Percentiles rank a stretch among this genome's conserved stretches.
Evolutionary conservation across 164 flowering plant species (phyloP).

Genomic region (Aristolochia californica): DNA sequence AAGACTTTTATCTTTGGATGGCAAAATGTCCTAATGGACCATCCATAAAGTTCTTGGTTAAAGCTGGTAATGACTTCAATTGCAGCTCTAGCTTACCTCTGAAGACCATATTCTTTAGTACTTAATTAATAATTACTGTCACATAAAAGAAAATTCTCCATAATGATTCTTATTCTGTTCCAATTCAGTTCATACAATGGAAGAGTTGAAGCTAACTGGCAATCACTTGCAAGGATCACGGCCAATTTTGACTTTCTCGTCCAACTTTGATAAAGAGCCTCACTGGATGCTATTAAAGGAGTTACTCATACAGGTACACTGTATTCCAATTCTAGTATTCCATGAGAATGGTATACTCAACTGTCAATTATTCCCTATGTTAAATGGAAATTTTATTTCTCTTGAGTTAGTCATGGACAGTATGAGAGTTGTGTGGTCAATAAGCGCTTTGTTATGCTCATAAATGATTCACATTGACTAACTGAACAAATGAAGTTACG

Average conservation of each 20-base stretch:
- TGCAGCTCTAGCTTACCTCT: not conserved
- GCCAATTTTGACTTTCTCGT: slow-evolving; percentile 75
- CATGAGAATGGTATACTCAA: too few species aligned
- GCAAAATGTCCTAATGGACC: slow-evolving; percentile 94
- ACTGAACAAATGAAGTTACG: too few species aligned
- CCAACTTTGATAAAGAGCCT: slow-evolving; percentile 69
- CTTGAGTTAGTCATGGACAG: too few species aligned
- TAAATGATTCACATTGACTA: too few species aligned
- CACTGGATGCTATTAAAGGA: slow-evolving; percentile 93
- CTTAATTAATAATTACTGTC: not conserved
- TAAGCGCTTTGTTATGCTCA: too few species aligned
- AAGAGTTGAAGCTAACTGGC: slow-evolving; percentile 94
- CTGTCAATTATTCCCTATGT: too few species aligned
- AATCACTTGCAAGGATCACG: slow-evolving; percentile 90
- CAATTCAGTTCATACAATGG: slow-evolving; percentile 89
- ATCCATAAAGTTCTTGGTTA: slow-evolving; percentile 88
- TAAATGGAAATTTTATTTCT: too few species aligned
- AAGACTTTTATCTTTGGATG: slow-evolving; percentile 96
- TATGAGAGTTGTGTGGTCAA: too few species aligned
- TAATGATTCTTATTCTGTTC: not conserved
- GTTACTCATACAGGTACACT: slow-evolving; percentile 64
- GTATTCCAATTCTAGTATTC: too few species aligned
- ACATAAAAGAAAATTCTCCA: not conserved
- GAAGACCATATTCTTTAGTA: not conserved
- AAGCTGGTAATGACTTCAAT: slow-evolving; percentile 47